These are phyloP conservation scores for Lasiodiplodia citricola DNA, from an alignment of 2,329 filamentous ascomycete genomes.

Conservation along the genomic window DNA sequence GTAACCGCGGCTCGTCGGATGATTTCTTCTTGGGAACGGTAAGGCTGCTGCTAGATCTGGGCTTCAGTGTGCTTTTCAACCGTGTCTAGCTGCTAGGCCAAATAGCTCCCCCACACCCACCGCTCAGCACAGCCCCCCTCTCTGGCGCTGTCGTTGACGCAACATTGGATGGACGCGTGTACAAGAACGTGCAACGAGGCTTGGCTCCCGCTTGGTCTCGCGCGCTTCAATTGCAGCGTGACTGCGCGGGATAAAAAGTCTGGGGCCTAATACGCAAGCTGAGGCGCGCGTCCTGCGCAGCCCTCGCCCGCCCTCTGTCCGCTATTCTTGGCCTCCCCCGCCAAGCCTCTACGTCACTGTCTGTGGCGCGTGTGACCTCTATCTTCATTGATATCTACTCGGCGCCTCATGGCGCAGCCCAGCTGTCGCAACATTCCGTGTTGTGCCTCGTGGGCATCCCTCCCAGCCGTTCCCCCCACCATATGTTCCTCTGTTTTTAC, in stretches of 20 bases:
- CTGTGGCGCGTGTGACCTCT: not conserved
- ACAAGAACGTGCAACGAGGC: constrained; percentile 17
- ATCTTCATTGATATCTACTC: not conserved
- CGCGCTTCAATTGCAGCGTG: not conserved
- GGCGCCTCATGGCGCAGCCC: not conserved
- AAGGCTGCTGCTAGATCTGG: not conserved
- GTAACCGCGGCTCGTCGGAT: not conserved
- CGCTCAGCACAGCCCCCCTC: constrained; percentile 21
- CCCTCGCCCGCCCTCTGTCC: not conserved
- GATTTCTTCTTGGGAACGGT: not conserved
- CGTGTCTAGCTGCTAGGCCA: not conserved
- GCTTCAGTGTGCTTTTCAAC: not conserved
- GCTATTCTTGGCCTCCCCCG: constrained; percentile 8
- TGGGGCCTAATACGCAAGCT: constrained; percentile 9
- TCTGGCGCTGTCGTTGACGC: constrained; percentile 18
- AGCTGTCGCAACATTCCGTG: not conserved
- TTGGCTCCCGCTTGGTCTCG: constrained; percentile 15
- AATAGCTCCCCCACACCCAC: constrained; percentile 2
- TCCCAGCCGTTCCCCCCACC: not conserved
- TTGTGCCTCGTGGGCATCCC: not conserved
- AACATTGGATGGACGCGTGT: constrained; percentile 23
- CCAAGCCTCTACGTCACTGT: constrained; percentile 13
- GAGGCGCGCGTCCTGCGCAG: not conserved
- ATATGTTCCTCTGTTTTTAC: constrained; percentile 6
- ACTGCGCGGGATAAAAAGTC: not conserved